Conservation (phyloP, 768 basidiomycete species). For the Tricholoma matsutake region DNA sequence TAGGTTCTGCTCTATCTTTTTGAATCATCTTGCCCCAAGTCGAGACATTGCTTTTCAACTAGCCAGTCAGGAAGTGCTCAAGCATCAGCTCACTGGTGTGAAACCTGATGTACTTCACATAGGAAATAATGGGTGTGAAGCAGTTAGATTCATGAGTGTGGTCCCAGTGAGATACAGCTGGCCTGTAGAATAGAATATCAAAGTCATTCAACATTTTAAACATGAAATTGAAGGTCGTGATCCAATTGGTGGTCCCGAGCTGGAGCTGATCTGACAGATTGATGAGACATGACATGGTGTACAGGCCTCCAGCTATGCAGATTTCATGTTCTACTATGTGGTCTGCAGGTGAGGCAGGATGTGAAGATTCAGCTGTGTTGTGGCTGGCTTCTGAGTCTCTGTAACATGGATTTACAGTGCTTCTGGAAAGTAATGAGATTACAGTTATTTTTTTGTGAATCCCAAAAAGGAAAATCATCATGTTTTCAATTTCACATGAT, state of each 20-base stretch:
- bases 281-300: background rate
- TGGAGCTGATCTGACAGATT: background rate
- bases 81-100: constrained; percentile 23
- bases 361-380: too few species aligned
- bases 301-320: too few species aligned
- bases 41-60: constrained; percentile 37
- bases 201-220: background rate
- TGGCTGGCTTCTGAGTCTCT: too few species aligned
- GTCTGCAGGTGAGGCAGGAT: too few species aligned
- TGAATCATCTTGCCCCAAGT: constrained; percentile 43
- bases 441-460: too few species aligned
- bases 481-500: too few species aligned
- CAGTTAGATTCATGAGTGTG: background rate
- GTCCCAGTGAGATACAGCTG: background rate
- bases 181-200: background rate
- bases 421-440: too few species aligned
- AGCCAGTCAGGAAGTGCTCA: constrained; percentile 25
- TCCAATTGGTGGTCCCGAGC: background rate
- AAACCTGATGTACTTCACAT: background rate
- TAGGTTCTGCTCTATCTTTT: constrained; percentile 34
- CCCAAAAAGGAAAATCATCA: too few species aligned
- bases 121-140: background rate
- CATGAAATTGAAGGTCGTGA: background rate
- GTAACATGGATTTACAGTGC: background rate
- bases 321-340: too few species aligned